These are phyloP conservation scores for Erigeron philadelphicus DNA, from an alignment of 140 eudicot genomes.

Conservation along the genomic window DNA sequence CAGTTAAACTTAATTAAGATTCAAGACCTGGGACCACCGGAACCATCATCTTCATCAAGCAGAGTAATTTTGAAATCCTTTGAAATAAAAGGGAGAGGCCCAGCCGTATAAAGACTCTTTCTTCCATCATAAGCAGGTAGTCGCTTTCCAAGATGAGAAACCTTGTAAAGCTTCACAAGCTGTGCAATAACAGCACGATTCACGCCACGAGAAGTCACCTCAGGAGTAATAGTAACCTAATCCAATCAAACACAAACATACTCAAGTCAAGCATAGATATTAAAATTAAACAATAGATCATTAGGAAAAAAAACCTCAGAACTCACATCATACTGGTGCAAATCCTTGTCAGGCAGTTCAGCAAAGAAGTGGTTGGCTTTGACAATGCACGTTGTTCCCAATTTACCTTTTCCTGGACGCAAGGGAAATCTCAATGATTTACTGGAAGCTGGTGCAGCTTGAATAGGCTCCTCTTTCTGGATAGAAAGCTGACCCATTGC, in stretches of 20 bases:
- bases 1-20: not conserved
- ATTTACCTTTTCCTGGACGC: slow-evolving; percentile 84
- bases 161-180: slow-evolving; percentile 69
- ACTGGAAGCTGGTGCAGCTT: slow-evolving; percentile 64
- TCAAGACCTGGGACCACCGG: slow-evolving; percentile 61
- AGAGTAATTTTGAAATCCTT: slow-evolving; percentile 69
- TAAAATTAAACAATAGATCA: not conserved
- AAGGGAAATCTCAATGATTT: slow-evolving; percentile 70
- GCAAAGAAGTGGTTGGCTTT: slow-evolving; percentile 80
- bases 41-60: slow-evolving; percentile 74
- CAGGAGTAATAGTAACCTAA: slow-evolving; percentile 82
- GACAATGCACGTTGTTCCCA: slow-evolving; percentile 63
- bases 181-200: slow-evolving; percentile 81
- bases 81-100: slow-evolving; percentile 70
- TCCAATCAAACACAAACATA: not conserved
- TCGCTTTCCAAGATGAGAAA: slow-evolving; percentile 74
- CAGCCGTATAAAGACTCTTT: slow-evolving; percentile 86
- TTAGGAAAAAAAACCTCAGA: not conserved
- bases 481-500: slow-evolving; percentile 32
- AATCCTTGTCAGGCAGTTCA: slow-evolving; percentile 71
- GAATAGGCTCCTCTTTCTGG: slow-evolving; percentile 44
- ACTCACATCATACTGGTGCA: slow-evolving; percentile 82
- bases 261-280: not conserved
- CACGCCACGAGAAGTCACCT: slow-evolving; percentile 64
- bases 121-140: slow-evolving; percentile 96